Evolutionary conservation across 768 basidiomycete species (phyloP), one percentile per base, ranked within the genome.

Genomic region (Dioszegia aurantiaca): DNA sequence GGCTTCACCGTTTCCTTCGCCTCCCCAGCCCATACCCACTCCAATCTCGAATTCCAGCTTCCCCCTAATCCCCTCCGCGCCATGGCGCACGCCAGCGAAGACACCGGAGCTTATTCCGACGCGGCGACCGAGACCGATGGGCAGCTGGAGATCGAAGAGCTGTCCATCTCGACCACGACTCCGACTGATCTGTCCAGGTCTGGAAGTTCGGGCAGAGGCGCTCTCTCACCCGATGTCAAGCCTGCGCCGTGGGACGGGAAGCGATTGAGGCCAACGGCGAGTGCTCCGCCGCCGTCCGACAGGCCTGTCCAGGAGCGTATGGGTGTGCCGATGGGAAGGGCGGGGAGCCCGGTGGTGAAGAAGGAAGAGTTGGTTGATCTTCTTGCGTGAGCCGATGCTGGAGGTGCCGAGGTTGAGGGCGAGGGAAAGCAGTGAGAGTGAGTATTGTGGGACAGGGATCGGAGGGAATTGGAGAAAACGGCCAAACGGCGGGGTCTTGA

Each of bases 1-100:
- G 58, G 61, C 23, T 31, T 37, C 51, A 59, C 23, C 46, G 56
- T 43, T 31, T 58, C 54, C 40, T 19, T 41, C 39, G 37, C 57
- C 16, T 42, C 57, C 36, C n/a, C 23, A 4, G 10, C 21, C 8
- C 33, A 21, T 2, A 16, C 46, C 2, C 12, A 16, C 12, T 27
- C 48, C n/a, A 53, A 3, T 10, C 19, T 21, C 5, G 23, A 27
- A 19, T 17, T 16, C 51, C 4, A 12, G 8, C 39, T 53, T 8
- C 51, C 51, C 14, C 51, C 30, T 11, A 37, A 53, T 26, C 51
- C 51, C 19, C 36, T 53, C 30, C 26, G 19, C 17, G 28, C 16
- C 27, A 47, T 4, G 3, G 23, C 27, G 8, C 9, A 31, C 28
- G 19, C 26, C 11, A 30, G 3, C 46, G 46, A 28, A 3, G 46